Conservation (phyloP, 176 grass and related monocot species). For the Oryza glaberrima region DNA sequence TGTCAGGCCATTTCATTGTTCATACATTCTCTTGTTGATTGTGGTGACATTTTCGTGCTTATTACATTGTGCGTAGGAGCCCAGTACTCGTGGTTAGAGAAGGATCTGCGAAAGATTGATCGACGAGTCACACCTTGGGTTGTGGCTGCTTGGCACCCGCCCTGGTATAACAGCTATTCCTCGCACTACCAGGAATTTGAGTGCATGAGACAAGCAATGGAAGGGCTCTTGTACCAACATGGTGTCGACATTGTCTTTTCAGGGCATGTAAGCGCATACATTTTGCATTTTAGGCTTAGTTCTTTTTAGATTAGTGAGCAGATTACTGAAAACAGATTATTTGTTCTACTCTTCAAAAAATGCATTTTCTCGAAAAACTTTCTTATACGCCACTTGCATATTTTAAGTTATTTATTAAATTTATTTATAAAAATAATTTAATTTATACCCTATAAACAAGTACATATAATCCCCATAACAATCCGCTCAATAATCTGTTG, state of each 20-base stretch:
- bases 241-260: constrained; percentile 80
- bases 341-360: no score
- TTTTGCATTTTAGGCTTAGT: no score
- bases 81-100: constrained; percentile 77
- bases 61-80: constrained; percentile 44
- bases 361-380: no score
- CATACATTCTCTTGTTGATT: background rate
- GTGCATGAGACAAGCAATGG: constrained; percentile 95
- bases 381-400: no score
- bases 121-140: constrained; percentile 79
- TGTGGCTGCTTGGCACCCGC: constrained; percentile 80
- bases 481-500: no score
- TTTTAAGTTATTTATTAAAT: no score
- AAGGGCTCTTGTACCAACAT: constrained; percentile 67
- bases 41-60: background rate
- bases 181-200: constrained; percentile 95
- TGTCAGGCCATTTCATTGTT: background rate
- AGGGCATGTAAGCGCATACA: constrained; percentile 68
- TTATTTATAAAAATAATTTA: no score
- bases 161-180: constrained; percentile 96
- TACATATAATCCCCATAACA: no score
- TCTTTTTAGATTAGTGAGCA: no score
- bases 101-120: constrained; percentile 64
- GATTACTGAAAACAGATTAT: no score
- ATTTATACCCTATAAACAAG: no score